Conservation (phyloP, 345 rosid species). For the Salix dunnii region DNA sequence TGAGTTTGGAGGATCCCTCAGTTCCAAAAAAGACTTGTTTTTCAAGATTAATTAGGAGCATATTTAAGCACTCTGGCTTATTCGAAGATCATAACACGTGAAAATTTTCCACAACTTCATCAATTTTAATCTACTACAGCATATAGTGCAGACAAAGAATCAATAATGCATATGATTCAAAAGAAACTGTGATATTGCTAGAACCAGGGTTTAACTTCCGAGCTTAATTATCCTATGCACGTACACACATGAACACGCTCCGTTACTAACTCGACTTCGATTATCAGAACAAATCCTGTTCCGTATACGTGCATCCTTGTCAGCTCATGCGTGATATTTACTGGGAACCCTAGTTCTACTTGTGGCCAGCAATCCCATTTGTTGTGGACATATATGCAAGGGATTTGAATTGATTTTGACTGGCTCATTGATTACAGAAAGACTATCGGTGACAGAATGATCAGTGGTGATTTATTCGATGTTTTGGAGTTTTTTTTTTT, state of each 20-base stretch:
- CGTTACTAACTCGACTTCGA: background rate
- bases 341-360: background rate
- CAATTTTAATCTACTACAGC: no score
- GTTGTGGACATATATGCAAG: background rate
- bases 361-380: constrained; percentile 9
- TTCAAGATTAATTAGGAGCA: no score
- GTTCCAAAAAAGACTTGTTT: no score
- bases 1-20: no score
- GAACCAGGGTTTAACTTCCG: background rate
- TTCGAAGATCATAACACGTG: no score
- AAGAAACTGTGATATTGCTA: background rate
- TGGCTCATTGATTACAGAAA: background rate
- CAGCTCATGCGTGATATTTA: background rate
- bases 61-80: no score
- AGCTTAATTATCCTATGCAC: background rate
- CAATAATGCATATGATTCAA: background rate
- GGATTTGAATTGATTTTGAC: background rate
- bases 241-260: background rate
- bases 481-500: no score
- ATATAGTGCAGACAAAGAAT: background rate
- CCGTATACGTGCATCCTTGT: background rate
- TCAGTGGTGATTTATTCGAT: background rate
- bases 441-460: background rate
- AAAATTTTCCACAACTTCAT: no score
- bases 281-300: background rate